Conservation (phyloP, 169 alveolate genomes). For the Eimeria tenella region DNA sequence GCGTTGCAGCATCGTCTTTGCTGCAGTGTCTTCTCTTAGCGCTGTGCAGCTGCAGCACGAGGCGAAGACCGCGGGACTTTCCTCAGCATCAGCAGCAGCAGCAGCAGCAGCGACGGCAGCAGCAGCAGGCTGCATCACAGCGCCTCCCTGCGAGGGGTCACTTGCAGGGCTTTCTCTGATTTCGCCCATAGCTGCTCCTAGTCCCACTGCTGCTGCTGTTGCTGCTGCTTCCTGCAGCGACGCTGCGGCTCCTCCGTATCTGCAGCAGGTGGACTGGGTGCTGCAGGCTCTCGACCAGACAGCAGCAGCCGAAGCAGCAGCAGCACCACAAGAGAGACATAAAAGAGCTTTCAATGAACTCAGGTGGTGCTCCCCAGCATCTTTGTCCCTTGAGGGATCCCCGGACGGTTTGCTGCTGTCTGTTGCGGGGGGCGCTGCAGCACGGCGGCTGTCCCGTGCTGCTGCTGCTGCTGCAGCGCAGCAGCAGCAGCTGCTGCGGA, state of each 20-base stretch:
- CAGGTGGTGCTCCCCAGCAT: neutral
- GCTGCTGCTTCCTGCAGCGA: slow-evolving; percentile 59
- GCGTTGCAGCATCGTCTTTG: slow-evolving; percentile 29
- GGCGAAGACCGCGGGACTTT: slow-evolving; percentile 11
- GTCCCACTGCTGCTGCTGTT: slow-evolving; percentile 49
- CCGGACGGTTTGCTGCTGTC: too few relatives aligned
- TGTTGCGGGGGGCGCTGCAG: too few relatives aligned
- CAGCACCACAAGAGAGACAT: neutral
- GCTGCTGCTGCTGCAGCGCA: slow-evolving; percentile 50
- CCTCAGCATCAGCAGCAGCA: slow-evolving; percentile 32
- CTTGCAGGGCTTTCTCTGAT: slow-evolving; percentile 13
- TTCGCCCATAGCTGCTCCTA: slow-evolving; percentile 22
- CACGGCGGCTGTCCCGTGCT: neutral
- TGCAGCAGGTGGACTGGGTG: slow-evolving; percentile 16
- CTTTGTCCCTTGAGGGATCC: too few relatives aligned
- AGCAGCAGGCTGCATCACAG: neutral
- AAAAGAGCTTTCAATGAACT: neutral
- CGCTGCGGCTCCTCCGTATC: slow-evolving; percentile 43
- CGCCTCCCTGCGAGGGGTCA: neutral
- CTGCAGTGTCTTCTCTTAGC: slow-evolving; percentile 14
- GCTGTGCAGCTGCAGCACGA: slow-evolving; percentile 70
- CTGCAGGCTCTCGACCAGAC: neutral
- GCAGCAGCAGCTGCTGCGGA: slow-evolving; percentile 26
- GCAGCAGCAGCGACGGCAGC: slow-evolving; percentile 50
- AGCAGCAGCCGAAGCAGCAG: slow-evolving; percentile 12